Conservation (phyloP, 1,284 basidiomycete species). For the Fomitopsis betulina region DNA sequence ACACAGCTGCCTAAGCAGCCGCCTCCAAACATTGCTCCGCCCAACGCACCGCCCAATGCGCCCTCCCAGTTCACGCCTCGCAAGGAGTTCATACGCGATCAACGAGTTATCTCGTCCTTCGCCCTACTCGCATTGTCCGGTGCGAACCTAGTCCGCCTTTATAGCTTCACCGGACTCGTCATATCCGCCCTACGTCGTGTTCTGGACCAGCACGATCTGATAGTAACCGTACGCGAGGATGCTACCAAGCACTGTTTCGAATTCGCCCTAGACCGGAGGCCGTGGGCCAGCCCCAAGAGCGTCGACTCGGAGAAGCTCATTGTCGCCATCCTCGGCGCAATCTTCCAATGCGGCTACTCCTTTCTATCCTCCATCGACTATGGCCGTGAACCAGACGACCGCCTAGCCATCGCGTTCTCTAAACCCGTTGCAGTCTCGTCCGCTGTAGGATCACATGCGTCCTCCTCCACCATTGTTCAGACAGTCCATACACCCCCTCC, state of each 20-base stretch:
- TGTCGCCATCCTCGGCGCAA: slow-evolving; percentile 56
- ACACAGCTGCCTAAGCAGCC: slow-evolving; percentile 23
- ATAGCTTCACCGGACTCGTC: slow-evolving; percentile 55
- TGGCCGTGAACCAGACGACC: slow-evolving; percentile 70
- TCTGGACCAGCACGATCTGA: slow-evolving; percentile 43
- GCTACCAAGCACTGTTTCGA: slow-evolving; percentile 56
- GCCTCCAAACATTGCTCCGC: slow-evolving; percentile 18
- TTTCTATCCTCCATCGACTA: slow-evolving; percentile 72
- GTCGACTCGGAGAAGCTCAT: slow-evolving; percentile 62
- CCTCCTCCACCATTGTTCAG: slow-evolving; percentile 19
- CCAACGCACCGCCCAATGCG: not conserved
- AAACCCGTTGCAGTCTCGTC: slow-evolving; percentile 31
- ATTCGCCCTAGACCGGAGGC: slow-evolving; percentile 61
- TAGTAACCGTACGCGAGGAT: slow-evolving; percentile 51
- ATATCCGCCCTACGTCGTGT: slow-evolving; percentile 48
- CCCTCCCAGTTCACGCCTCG: slow-evolving; percentile 47
- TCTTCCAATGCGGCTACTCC: slow-evolving; percentile 58
- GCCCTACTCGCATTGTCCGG: slow-evolving; percentile 63
- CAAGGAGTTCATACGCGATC: slow-evolving; percentile 65
- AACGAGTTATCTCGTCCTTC: slow-evolving; percentile 52
- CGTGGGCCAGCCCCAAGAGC: slow-evolving; percentile 66
- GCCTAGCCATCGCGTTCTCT: slow-evolving; percentile 65
- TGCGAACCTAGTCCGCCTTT: slow-evolving; percentile 58
- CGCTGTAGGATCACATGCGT: slow-evolving; percentile 23
- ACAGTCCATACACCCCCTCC: slow-evolving; percentile 20